Evolutionary conservation across 495 filamentous ascomycete genomes (phyloP).

Genomic region (Hypoxylon subgilvum): DNA sequence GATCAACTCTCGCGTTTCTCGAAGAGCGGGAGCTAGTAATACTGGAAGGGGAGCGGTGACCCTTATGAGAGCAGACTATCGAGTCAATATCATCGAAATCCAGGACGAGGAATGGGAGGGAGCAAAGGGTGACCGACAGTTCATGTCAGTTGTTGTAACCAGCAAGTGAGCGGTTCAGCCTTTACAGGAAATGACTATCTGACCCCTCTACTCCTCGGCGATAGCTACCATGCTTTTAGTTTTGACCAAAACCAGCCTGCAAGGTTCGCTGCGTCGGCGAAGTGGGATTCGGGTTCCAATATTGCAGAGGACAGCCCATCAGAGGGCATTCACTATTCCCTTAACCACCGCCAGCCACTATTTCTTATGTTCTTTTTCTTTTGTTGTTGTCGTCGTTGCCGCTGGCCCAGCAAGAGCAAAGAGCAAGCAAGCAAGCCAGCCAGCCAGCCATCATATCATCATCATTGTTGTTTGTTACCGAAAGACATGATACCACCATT

Average conservation of each 20-base stretch:
- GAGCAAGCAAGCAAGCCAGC: neutral
- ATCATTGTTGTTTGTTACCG: conserved; percentile 43
- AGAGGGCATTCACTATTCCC: too few species aligned
- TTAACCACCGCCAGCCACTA: too few species aligned
- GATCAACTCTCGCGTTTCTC: conserved; percentile 33
- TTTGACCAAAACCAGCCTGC: too few species aligned
- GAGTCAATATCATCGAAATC: conserved; percentile 28
- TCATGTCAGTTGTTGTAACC: neutral
- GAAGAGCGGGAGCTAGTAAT: conserved; percentile 24
- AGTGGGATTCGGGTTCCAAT: too few species aligned
- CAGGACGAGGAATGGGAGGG: conserved; percentile 46
- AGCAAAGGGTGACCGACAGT: conserved; percentile 10
- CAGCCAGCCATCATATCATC: conserved; percentile 20
- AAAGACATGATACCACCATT: conserved; percentile 52
- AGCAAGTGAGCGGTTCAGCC: too few species aligned
- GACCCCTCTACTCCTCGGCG: conserved; percentile 7
- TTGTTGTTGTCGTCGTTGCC: conserved; percentile 35
- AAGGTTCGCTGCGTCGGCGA: too few species aligned
- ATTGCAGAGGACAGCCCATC: too few species aligned
- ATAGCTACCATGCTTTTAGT: too few species aligned
- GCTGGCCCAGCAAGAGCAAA: conserved; percentile 10
- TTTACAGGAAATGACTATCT: conserved; percentile 10
- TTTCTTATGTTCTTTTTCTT: too few species aligned
- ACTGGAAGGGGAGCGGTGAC: conserved; percentile 35
- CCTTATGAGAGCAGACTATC: conserved; percentile 41